Conservation (phyloP, 2,329 filamentous ascomycete genomes). For the Phaeoacremonium minimum region DNA sequence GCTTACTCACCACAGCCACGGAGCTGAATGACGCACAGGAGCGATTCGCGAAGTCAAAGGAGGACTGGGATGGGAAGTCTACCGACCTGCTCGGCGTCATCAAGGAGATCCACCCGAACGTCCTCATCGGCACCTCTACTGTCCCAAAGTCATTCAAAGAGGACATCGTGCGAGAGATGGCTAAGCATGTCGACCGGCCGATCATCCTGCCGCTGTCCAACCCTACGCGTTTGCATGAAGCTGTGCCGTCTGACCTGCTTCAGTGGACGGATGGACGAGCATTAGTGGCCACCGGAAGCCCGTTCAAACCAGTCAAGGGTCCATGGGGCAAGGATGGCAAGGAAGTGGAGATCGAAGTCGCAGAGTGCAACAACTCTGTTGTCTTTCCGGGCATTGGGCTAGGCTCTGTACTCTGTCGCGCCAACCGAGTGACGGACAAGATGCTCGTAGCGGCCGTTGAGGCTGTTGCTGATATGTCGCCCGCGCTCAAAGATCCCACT, state of each 20-base stretch:
- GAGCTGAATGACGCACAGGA: slow-evolving; percentile 54
- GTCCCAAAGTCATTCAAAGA: slow-evolving; percentile 72
- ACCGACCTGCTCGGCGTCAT: slow-evolving; percentile 63
- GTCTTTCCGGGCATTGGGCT: slow-evolving; percentile 85
- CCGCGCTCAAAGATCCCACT: slow-evolving; percentile 58
- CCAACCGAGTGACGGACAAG: slow-evolving; percentile 63
- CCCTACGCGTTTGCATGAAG: slow-evolving; percentile 80
- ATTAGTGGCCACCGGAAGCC: slow-evolving; percentile 78
- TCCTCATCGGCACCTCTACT: slow-evolving; percentile 81
- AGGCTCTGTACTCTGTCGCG: slow-evolving; percentile 67
- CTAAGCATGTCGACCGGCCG: slow-evolving; percentile 65
- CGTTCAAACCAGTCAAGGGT: slow-evolving; percentile 69
- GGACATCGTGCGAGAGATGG: slow-evolving; percentile 71
- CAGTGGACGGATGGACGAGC: slow-evolving; percentile 75
- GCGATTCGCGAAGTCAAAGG: slow-evolving; percentile 59
- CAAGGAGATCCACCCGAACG: slow-evolving; percentile 69
- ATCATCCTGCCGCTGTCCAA: slow-evolving; percentile 80
- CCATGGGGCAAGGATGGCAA: slow-evolving; percentile 44
- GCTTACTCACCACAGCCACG: slow-evolving; percentile 62
- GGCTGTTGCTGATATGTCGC: slow-evolving; percentile 67
- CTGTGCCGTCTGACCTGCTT: slow-evolving; percentile 69
- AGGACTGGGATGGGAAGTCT: slow-evolving; percentile 57
- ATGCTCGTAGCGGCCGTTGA: slow-evolving; percentile 80
- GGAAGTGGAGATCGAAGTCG: slow-evolving; percentile 45
- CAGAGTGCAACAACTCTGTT: slow-evolving; percentile 86